Evolutionary conservation across 192 early-diverging fungal genomes (phyloP), one percentile per base, ranked within the genome.

Genomic region (Cetraspora pellucida): DNA sequence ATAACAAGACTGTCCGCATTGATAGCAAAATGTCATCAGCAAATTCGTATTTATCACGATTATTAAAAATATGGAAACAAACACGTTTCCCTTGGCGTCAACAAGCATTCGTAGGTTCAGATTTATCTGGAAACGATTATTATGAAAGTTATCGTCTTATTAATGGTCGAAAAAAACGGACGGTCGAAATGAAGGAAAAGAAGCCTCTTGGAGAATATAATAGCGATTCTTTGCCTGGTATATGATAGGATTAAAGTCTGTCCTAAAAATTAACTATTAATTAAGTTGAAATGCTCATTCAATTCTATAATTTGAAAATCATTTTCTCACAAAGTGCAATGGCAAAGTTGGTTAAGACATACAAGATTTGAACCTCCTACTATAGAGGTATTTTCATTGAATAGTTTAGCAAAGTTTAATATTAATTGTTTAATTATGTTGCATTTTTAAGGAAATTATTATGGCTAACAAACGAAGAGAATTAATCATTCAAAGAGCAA

Each of bases 301-400:
- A 17, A n/a, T 10, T 28, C 43, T 25, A 50, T 44, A 11, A 30
- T 30, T 70, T 30, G 16, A 19, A 28, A 54, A 27, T 21, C 1
- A 54, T 47, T 7, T 17, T 16, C 54, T 71, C 16, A 54, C 17
- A 44, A 45, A 74, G 74, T 76, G 17, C 74, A 76, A 66, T 76
- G 74, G 74, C 47, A 55, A 44, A 76, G 74, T 58, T 76, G 74
- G 74, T 54, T 76, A 25, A 76, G 37, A 61, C 74, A 76, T 76
- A 76, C 74, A 2, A 64, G 74, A 55, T 66, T 25, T 25, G 63
- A 76, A 44, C 27, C 74, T 30, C 74, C 74, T 25, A 76, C 74
- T 16, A 30, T 66, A 64, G 61, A 74, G n/a, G 72, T 74, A 74
- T 57, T 6, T 52, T 19, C 10, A 43, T 63, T 16, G 14, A 16